Conservation (phyloP, 106 monocot genomes). For the Allium fistulosum region DNA sequence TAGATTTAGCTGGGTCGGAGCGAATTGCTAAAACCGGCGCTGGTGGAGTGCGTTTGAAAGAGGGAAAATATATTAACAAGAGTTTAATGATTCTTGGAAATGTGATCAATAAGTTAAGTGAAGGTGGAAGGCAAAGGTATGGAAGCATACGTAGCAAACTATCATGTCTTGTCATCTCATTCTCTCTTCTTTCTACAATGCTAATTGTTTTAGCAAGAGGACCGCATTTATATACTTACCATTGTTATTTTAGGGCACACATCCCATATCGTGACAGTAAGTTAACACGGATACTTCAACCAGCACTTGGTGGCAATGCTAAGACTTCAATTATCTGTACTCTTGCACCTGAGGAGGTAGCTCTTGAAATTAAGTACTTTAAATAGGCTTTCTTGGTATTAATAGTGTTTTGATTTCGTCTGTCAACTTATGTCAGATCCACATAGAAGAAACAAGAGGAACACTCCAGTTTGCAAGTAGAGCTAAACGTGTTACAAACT, state of each 20-base stretch:
- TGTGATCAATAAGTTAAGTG: constrained; percentile 94
- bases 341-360: constrained; percentile 95
- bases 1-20: constrained; percentile 95
- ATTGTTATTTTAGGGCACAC: constrained; percentile 39
- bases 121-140: constrained; percentile 79
- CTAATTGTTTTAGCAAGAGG: neutral
- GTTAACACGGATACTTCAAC: constrained; percentile 88
- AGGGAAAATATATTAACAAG: constrained; percentile 97
- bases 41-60: constrained; percentile 89
- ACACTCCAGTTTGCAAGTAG: constrained; percentile 98
- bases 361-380: neutral
- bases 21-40: constrained; percentile 91
- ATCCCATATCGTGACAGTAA: constrained; percentile 98
- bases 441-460: constrained; percentile 84
- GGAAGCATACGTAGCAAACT: neutral
- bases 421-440: constrained; percentile 33
- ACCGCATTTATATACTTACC: neutral
- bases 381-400: no score
- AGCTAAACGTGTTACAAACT: constrained; percentile 90
- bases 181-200: neutral
- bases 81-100: constrained; percentile 93
- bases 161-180: neutral
- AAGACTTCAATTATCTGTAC: constrained; percentile 96
- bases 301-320: constrained; percentile 92
- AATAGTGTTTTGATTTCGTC: no score